Evolutionary conservation across 768 basidiomycete genomes (phyloP), one percentile per base, ranked within the genome.

Genomic region (Termitomyces sp.): DNA sequence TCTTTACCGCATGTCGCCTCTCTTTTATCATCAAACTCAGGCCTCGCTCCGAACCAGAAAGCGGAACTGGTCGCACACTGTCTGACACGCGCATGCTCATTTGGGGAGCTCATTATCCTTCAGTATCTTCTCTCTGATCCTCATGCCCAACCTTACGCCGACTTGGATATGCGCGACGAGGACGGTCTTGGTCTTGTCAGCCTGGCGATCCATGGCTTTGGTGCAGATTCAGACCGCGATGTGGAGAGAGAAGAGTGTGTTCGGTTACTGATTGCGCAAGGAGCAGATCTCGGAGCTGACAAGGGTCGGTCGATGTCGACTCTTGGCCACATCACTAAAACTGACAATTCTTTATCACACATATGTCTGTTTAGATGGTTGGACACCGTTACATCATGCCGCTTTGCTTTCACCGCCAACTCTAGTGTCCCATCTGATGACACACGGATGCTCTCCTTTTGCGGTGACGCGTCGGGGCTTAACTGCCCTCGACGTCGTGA

Each of bases 351-450:
- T 32, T 32, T 64, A 18, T 54, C 20, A 39, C 8, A 39, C 10
- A 44, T 59, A 37, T 20, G 58, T 60, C 34, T 47, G 59, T 46
- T 57, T 64, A 97, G 94, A 84, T 59, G 95, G 96, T 34, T 98
- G 97, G 97, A 94, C 92, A 10, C 86, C 95, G 3, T 78, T 99
- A 13, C 96, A 98, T 66, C 88, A 96, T 73, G 93, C 96, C 8
- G 90, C 90, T 8, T 73, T 98, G 52, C 76, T 92, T 37, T 86
- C 92, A 13, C 94, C 96, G 32, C 91, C 95, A 3, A 94, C 94
- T 2, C 76, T 98, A 22, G 82, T 98, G 22, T 93, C 94, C 0
- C 88, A 93, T 76, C 78, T 99, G 24, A 87, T 98, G 74, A 96
- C 92, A 12, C 90, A 93, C 63, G 92, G 93, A 46, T 92, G 92